A percentile compares a stretch with the other conserved stretches of the same genome.
These are phyloP conservation scores for Alternaria arbusti DNA, from an alignment of 2,329 filamentous ascomycete species.

Conservation along the genomic window DNA sequence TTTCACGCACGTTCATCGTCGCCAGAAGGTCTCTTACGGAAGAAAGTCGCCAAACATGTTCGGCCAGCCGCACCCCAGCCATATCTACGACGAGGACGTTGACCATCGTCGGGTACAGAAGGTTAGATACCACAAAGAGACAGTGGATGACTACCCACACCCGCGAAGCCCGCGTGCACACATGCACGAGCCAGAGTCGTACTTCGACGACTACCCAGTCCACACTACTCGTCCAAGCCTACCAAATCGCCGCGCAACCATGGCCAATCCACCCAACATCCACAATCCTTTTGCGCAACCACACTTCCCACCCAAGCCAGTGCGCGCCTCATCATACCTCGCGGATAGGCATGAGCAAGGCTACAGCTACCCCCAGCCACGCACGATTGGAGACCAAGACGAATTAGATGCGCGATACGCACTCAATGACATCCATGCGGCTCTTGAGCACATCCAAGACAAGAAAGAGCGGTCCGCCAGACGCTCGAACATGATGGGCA, in stretches of 20 bases:
- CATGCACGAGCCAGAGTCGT: slow-evolving; percentile 1
- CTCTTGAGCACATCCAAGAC: slow-evolving; percentile 10
- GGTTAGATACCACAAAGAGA: not conserved
- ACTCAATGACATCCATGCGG: slow-evolving; percentile 4
- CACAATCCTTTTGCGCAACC: slow-evolving; percentile 12
- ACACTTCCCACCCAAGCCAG: slow-evolving; percentile 12
- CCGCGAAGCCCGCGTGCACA: not conserved
- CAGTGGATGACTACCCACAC: slow-evolving; percentile 15
- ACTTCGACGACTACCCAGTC: slow-evolving; percentile 13
- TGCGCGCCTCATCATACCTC: slow-evolving; percentile 11
- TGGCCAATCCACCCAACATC: not conserved
- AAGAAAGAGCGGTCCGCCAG: not conserved
- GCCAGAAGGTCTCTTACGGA: not conserved
- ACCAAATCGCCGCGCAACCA: slow-evolving; percentile 19
- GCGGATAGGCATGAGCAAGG: slow-evolving; percentile 5
- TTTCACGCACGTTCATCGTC: not conserved
- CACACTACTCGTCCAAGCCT: slow-evolving; percentile 5
- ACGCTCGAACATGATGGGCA: not conserved
- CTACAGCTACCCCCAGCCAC: not conserved
- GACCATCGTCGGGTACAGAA: slow-evolving; percentile 5
- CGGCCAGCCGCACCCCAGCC: slow-evolving; percentile 9
- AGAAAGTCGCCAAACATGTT: not conserved
- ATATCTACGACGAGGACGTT: slow-evolving; percentile 13
- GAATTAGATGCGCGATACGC: not conserved
- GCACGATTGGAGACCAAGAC: not conserved